Evolutionary conservation across 2,329 filamentous ascomycete genomes (phyloP).

Genomic region (Coniochaeta ligniaria): DNA sequence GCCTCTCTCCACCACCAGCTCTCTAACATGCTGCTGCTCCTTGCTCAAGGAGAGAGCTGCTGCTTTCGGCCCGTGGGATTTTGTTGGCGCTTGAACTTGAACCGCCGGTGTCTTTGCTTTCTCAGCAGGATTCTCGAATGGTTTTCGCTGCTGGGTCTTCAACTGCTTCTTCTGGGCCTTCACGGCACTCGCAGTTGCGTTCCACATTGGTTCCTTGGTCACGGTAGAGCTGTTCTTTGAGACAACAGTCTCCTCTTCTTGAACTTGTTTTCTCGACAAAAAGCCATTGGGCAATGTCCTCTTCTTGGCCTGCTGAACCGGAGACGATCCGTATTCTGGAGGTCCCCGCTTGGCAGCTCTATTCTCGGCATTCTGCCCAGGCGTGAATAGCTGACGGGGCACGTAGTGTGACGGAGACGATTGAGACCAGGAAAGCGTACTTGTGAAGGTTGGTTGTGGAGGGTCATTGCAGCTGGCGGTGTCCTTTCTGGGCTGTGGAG

Average conservation of each 20-base stretch:
- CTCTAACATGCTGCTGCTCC: conserved; percentile 78
- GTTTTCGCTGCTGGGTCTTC: conserved; percentile 52
- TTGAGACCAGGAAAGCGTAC: conserved; percentile 62
- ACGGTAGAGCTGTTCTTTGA: conserved; percentile 20
- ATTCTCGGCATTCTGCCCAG: conserved; percentile 1
- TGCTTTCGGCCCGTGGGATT: conserved; percentile 29
- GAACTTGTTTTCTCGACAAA: conserved; percentile 19
- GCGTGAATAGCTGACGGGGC: conserved; percentile 20
- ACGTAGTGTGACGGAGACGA: conserved; percentile 46
- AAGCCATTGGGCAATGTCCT: conserved; percentile 53
- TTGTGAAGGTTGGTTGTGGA: conserved; percentile 18
- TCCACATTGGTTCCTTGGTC: conserved; percentile 49
- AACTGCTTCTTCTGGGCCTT: conserved; percentile 73
- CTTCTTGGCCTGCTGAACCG: conserved; percentile 44
- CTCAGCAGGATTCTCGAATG: conserved; percentile 31
- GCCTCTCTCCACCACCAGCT: conserved; percentile 70
- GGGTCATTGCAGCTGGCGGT: conserved; percentile 5
- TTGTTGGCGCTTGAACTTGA: conserved; percentile 33
- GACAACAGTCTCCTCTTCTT: conserved; percentile 21
- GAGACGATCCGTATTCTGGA: conserved; percentile 19
- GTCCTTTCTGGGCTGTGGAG: not conserved
- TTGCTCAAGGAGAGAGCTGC: conserved; percentile 67
- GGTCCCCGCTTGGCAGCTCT: conserved; percentile 35
- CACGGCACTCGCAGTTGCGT: conserved; percentile 64
- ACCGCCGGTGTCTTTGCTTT: conserved; percentile 37